A percentile compares a stretch with the other conserved stretches of the same genome.
These are phyloP conservation scores for Globisporangium cederbergense DNA, from an alignment of 352 stramenopile species.

Conservation along the genomic window DNA sequence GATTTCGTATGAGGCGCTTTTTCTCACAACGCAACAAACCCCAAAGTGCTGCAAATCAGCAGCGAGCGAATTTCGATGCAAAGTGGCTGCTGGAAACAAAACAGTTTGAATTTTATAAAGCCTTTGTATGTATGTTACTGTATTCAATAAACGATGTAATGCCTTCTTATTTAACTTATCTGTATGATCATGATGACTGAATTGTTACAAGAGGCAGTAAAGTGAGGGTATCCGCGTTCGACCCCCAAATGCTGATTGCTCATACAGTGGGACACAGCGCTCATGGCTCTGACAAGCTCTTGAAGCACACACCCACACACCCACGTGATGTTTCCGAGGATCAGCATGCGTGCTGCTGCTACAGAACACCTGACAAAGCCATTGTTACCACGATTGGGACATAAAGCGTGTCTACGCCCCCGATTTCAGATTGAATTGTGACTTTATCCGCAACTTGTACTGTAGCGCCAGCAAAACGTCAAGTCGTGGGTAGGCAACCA, in stretches of 20 bases:
- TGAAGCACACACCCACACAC: not conserved
- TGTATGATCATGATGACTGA: too few relatives aligned
- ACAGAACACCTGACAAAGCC: not conserved
- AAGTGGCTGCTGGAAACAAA: not conserved
- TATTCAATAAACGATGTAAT: too few relatives aligned
- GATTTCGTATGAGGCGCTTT: not conserved
- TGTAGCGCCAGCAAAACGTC: not conserved
- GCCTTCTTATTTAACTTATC: too few relatives aligned
- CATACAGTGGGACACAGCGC: constrained; percentile 2
- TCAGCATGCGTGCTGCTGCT: not conserved
- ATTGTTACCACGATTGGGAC: not conserved
- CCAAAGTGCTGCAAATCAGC: constrained; percentile 1
- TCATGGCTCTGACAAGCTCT: constrained; percentile 7
- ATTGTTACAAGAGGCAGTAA: not conserved
- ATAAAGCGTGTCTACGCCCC: not conserved
- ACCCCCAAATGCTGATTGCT: constrained; percentile 6
- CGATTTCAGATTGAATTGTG: not conserved
- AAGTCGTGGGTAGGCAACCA: not conserved
- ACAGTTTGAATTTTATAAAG: not conserved
- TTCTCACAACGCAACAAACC: constrained; percentile 1
- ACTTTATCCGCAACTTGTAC: not conserved
- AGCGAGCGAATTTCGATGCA: constrained; percentile 1
- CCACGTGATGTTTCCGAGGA: not conserved
- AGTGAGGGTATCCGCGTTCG: not conserved
- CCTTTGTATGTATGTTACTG: not conserved